Evolutionary conservation across 768 basidiomycete genomes (phyloP).

Genomic region (Mycena vitilis): DNA sequence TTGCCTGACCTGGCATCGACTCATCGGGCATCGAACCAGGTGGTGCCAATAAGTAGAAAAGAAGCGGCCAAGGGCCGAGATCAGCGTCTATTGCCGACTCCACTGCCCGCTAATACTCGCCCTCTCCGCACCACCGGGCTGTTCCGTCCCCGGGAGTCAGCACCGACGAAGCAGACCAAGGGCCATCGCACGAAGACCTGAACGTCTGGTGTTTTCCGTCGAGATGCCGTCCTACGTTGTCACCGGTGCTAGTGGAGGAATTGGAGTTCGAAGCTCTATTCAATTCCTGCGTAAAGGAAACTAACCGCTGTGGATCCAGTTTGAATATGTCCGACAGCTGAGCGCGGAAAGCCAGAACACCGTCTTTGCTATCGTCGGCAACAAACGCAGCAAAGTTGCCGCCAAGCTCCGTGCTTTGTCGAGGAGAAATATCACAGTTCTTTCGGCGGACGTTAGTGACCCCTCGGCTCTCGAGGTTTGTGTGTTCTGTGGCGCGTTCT

Average conservation of each 20-base stretch:
- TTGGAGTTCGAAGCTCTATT: neutral
- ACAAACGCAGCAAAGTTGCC: neutral
- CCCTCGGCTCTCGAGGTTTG: neutral
- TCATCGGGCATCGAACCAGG: too few relatives aligned
- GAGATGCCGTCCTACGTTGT: conserved; percentile 2
- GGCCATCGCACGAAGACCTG: too few relatives aligned
- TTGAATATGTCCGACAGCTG: neutral
- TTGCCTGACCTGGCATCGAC: too few relatives aligned
- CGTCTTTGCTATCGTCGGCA: conserved; percentile 2
- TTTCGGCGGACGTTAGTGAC: neutral
- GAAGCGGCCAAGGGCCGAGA: too few relatives aligned
- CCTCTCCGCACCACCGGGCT: too few relatives aligned
- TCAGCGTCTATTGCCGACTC: too few relatives aligned
- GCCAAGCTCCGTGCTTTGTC: neutral
- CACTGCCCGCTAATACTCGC: too few relatives aligned
- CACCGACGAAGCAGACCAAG: too few relatives aligned
- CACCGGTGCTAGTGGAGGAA: neutral
- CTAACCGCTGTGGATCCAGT: neutral
- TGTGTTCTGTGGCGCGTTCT: neutral
- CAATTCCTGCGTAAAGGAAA: neutral
- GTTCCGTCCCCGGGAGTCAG: too few relatives aligned
- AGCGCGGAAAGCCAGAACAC: neutral
- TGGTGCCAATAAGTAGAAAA: too few relatives aligned
- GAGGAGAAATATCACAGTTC: neutral
- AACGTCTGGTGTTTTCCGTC: too few relatives aligned